Conservation (phyloP, 768 basidiomycete genomes). For the Suillus alpinus region DNA sequence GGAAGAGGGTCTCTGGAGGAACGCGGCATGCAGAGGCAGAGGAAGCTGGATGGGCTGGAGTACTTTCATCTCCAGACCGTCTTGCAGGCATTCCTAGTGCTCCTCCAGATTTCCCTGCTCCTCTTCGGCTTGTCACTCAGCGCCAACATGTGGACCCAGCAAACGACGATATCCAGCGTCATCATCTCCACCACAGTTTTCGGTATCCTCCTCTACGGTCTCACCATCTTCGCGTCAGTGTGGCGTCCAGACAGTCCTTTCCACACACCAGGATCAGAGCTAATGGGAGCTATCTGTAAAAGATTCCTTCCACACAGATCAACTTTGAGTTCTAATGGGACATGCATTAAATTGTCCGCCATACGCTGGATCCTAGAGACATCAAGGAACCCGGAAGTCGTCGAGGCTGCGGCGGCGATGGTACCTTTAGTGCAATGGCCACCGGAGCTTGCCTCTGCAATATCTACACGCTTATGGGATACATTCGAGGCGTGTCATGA, state of each 20-base stretch:
- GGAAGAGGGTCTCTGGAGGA: neutral
- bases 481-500: neutral
- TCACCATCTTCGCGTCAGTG: neutral
- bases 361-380: conserved; percentile 18
- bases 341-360: conserved; percentile 1
- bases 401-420: conserved; percentile 3
- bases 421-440: conserved; percentile 10
- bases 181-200: neutral
- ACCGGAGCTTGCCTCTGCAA: neutral
- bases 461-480: neutral
- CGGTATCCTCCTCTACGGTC: neutral
- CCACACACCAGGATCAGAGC: conserved; percentile 4
- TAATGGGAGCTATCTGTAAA: neutral
- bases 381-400: conserved; percentile 13
- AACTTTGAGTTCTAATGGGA: neutral
- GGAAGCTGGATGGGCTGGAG: conserved; percentile 4
- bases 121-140: conserved; percentile 12
- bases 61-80: neutral
- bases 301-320: neutral
- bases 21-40: conserved; percentile 2
- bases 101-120: conserved; percentile 1
- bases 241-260: conserved; percentile 8
- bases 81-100: conserved; percentile 3
- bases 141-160: conserved; percentile 4
- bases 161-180: neutral